These are phyloP conservation scores for Coemansia sp. DNA, from an alignment of 192 early-diverging fungal genomes.

Conservation along the genomic window DNA sequence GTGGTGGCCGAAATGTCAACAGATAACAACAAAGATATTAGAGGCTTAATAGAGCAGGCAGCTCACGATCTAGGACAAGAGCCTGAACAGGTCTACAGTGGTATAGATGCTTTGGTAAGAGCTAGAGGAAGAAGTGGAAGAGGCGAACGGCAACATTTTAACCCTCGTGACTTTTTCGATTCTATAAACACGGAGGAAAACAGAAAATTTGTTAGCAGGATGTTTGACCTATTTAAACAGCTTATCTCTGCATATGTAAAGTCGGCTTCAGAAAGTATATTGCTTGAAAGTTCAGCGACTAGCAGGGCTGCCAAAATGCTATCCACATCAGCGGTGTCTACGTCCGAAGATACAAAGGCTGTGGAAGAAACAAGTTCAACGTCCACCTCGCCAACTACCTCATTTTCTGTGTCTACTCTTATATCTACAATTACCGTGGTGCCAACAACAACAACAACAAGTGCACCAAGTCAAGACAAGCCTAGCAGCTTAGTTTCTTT, in stretches of 20 bases:
- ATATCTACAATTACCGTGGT: not conserved
- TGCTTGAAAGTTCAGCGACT: slow-evolving; percentile 7
- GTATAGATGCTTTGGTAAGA: slow-evolving; percentile 22
- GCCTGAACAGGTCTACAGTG: not conserved
- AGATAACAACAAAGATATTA: not conserved
- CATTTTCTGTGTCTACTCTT: not conserved
- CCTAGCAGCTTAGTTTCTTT: no score
- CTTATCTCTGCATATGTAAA: slow-evolving; percentile 33
- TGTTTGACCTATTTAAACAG: slow-evolving; percentile 31
- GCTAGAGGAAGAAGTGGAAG: slow-evolving; percentile 16
- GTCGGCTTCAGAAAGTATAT: slow-evolving; percentile 8
- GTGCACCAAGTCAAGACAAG: not conserved
- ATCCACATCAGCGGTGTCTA: not conserved
- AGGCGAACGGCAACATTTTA: slow-evolving; percentile 12
- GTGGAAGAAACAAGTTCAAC: not conserved
- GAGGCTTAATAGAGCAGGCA: not conserved
- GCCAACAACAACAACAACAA: not conserved
- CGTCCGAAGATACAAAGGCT: not conserved
- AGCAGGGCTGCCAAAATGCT: not conserved
- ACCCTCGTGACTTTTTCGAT: slow-evolving; percentile 11
- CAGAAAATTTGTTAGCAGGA: slow-evolving; percentile 24
- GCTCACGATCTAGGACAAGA: not conserved
- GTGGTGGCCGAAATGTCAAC: not conserved
- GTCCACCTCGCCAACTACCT: not conserved
- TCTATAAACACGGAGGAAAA: slow-evolving; percentile 21